These are phyloP conservation scores for Yamadazyma ubonensis DNA, from an alignment of 805 yeast genomes.

Conservation along the genomic window DNA sequence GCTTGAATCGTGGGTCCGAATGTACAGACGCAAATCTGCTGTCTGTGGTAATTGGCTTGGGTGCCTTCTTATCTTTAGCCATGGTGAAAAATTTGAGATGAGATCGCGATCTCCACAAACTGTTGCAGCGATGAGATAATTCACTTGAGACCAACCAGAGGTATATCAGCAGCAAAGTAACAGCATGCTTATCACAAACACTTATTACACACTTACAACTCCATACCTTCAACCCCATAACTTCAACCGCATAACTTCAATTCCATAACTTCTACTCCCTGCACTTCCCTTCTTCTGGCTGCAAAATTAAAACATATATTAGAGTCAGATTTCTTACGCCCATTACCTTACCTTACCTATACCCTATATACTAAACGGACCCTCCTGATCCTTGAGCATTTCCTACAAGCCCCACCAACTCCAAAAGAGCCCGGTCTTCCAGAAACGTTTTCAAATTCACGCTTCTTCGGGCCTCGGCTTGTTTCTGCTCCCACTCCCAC, in stretches of 20 bases:
- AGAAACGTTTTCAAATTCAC: constrained; percentile 65
- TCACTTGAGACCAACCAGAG: too few relatives aligned
- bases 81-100: constrained; percentile 13
- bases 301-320: too few relatives aligned
- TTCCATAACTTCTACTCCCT: too few relatives aligned
- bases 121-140: too few relatives aligned
- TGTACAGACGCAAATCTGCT: constrained; percentile 76
- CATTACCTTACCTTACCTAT: not conserved
- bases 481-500: constrained; percentile 92
- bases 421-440: constrained; percentile 83
- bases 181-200: too few relatives aligned
- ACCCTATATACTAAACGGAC: constrained; percentile 31
- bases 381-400: constrained; percentile 45
- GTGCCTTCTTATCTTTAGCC: constrained; percentile 13
- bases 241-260: too few relatives aligned
- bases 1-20: constrained; percentile 83
- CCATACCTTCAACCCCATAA: too few relatives aligned
- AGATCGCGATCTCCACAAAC: constrained; percentile 6
- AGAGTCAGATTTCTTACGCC: too few relatives aligned
- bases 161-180: too few relatives aligned
- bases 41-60: constrained; percentile 52
- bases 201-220: too few relatives aligned
- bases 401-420: constrained; percentile 71
- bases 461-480: constrained; percentile 73
- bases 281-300: too few relatives aligned